Evolutionary conservation across 1,139 yeast genomes (phyloP).

Genomic region (Candida anutae): DNA sequence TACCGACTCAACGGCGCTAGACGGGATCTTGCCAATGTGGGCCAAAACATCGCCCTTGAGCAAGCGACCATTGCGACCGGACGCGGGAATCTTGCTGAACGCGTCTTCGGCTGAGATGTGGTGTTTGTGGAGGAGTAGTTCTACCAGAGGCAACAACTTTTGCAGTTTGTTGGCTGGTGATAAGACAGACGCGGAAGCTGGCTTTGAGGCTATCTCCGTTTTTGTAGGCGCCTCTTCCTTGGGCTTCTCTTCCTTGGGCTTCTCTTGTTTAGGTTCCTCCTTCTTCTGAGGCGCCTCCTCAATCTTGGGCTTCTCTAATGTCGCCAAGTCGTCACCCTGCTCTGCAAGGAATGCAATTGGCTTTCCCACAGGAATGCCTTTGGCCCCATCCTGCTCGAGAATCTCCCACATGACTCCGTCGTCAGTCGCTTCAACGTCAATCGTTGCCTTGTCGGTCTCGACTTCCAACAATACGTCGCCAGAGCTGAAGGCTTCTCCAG

Average conservation of each 20-base stretch:
- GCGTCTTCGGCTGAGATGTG: constrained; percentile 66
- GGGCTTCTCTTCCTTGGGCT: constrained; percentile 9
- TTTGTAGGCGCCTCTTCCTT: constrained; percentile 1
- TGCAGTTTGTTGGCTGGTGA: constrained; percentile 54
- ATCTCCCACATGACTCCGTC: constrained; percentile 87
- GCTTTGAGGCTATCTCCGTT: constrained; percentile 7
- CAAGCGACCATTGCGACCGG: constrained; percentile 85
- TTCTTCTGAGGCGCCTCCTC: constrained; percentile 16
- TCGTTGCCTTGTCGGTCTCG: constrained; percentile 90
- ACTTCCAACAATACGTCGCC: constrained; percentile 88
- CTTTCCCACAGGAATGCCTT: constrained; percentile 76
- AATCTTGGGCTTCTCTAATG: constrained; percentile 54
- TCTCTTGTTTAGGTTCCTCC: constrained; percentile 6
- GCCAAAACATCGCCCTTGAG: constrained; percentile 90
- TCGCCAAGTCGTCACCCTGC: constrained; percentile 69
- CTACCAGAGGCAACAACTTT: constrained; percentile 76
- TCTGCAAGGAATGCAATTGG: constrained; percentile 89
- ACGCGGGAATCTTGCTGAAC: constrained; percentile 59
- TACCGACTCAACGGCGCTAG: constrained; percentile 44
- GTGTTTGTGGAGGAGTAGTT: constrained; percentile 52
- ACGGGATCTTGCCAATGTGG: constrained; percentile 62
- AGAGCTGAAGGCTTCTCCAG: constrained; percentile 67
- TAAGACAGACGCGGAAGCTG: constrained; percentile 14
- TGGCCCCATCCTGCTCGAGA: constrained; percentile 60
- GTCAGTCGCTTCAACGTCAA: constrained; percentile 89